A percentile compares a stretch with the other conserved stretches of the same genome.
phyloP scores from a whole-genome alignment of 2,329 filamentous ascomycete genomes.

The Escovopsis sp. region DNA sequence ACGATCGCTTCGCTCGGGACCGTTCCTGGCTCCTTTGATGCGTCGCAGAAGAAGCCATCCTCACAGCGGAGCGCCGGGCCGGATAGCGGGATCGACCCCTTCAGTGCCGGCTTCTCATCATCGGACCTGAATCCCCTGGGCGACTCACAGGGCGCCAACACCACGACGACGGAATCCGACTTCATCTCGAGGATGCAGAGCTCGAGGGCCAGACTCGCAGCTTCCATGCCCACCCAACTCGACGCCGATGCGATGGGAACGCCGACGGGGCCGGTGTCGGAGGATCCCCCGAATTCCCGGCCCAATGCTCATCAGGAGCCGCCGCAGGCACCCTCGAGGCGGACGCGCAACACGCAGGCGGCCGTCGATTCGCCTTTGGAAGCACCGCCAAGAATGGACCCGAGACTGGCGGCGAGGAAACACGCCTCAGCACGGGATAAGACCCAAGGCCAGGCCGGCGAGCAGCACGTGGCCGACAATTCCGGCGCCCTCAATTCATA shows the following conservation, averaged over 20 bases:
- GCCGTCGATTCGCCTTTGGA: slow-evolving; percentile 36
- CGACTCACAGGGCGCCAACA: slow-evolving; percentile 25
- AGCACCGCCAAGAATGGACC: slow-evolving; percentile 49
- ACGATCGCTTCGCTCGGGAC: slow-evolving; percentile 23
- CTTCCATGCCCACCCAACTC: slow-evolving; percentile 20
- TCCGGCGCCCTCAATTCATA: slow-evolving; percentile 22
- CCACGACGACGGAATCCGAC: slow-evolving; percentile 28
- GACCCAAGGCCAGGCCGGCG: slow-evolving; percentile 16
- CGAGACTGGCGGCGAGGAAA: slow-evolving; percentile 34
- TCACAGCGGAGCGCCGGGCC: slow-evolving; percentile 20
- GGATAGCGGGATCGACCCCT: slow-evolving; percentile 32
- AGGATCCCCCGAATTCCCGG: slow-evolving; percentile 12
- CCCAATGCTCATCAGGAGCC: slow-evolving; percentile 24
- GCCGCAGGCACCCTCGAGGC: slow-evolving; percentile 37
- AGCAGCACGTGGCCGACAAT: slow-evolving; percentile 29
- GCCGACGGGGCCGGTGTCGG: slow-evolving; percentile 24
- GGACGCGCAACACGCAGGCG: slow-evolving; percentile 38
- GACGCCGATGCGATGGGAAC: slow-evolving; percentile 46
- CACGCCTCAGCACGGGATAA: slow-evolving; percentile 21
- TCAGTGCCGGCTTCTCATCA: slow-evolving; percentile 29
- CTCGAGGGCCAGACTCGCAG: slow-evolving; percentile 30
- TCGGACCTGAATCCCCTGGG: slow-evolving; percentile 26
- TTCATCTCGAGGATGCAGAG: slow-evolving; percentile 42
- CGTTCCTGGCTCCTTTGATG: slow-evolving; percentile 20
- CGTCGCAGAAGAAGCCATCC: slow-evolving; percentile 26